Evolutionary conservation across 352 stramenopile species (phyloP), one percentile per base, ranked within the genome.

Genomic region (Pythium oligandrum): DNA sequence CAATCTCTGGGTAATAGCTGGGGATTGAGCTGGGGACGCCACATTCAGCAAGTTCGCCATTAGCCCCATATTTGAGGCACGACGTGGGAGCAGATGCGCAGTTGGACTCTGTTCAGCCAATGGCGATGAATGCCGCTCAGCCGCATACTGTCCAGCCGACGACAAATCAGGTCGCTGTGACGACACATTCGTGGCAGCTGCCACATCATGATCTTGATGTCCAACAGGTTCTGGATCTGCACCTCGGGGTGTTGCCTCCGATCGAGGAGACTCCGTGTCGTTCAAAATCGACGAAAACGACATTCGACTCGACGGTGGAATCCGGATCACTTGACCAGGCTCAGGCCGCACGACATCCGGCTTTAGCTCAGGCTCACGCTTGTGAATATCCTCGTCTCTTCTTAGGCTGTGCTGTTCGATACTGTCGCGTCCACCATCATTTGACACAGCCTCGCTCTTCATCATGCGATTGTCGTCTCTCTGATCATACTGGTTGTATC

Each of bases 241-340:
- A 31, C 62, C 61, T 58, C 59, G 58, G 49, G 71, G 67, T 38
- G 71, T 84, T 6, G 57, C 49, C 10, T 67, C 68, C 11, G 75
- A 77, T 30, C 77, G 66, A 40, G 78, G 78, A n/a, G 78, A 90
- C 59, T 93, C 79, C 2, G 79, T 88, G 32, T 95, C 78, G 50
- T 95, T 95, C 50, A 95, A 48, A 51, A 95, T 95, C 3, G 84
- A 95, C 33, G 82, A 93, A 43, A 95, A 95, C 40, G 84, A 95
- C 84, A 95, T 95, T n/a, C 82, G 69, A 57, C 83, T 94, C 39
- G 68, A 77, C 38, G 65, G 50, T 9, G 64, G 61, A 36, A 74
- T 73, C 4, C 57, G 65, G 17, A 70, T 70, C 42, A 59, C 61
- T 35, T 64, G 57, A 11, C 59, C 48, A n/a, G 47, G 44, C 35